A percentile compares a stretch with the other conserved stretches of the same genome.
These are phyloP conservation scores for Neofusicoccum ribis DNA, from an alignment of 2,329 filamentous ascomycete species.

Conservation along the genomic window DNA sequence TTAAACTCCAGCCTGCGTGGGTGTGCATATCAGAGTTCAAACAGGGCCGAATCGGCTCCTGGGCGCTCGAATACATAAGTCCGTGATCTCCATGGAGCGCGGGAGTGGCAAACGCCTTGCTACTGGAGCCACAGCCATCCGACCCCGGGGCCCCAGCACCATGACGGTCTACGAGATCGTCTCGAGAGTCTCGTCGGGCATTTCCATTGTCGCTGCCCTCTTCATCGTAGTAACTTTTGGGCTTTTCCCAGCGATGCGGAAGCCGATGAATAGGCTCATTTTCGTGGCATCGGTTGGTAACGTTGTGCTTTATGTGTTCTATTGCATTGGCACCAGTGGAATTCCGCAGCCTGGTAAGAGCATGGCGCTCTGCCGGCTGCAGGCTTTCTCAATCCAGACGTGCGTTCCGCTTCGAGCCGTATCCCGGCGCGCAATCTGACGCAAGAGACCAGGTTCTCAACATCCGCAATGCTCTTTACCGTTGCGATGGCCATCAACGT, in stretches of 20 bases:
- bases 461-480: constrained; percentile 74
- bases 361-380: constrained; percentile 68
- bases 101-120: neutral
- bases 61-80: neutral
- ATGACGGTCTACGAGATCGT: constrained; percentile 33
- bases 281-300: constrained; percentile 85
- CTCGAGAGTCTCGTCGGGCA: constrained; percentile 67
- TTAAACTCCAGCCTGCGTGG: neutral
- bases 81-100: neutral
- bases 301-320: constrained; percentile 73
- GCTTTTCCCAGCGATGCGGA: constrained; percentile 69
- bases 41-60: neutral
- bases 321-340: constrained; percentile 68
- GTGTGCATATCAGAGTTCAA: neutral
- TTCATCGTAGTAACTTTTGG: constrained; percentile 73
- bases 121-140: neutral
- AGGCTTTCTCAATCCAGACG: constrained; percentile 82
- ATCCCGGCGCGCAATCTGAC: constrained; percentile 22
- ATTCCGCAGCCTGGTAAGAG: constrained; percentile 46
- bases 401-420: constrained; percentile 55
- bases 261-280: constrained; percentile 80
- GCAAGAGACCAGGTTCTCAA: constrained; percentile 64
- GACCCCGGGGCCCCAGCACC: neutral
- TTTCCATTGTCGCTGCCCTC: constrained; percentile 69
- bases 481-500: constrained; percentile 83